Base-by-base conservation (phyloP, 192 early-diverging fungal species). In the Linnemannia zychae region DNA sequence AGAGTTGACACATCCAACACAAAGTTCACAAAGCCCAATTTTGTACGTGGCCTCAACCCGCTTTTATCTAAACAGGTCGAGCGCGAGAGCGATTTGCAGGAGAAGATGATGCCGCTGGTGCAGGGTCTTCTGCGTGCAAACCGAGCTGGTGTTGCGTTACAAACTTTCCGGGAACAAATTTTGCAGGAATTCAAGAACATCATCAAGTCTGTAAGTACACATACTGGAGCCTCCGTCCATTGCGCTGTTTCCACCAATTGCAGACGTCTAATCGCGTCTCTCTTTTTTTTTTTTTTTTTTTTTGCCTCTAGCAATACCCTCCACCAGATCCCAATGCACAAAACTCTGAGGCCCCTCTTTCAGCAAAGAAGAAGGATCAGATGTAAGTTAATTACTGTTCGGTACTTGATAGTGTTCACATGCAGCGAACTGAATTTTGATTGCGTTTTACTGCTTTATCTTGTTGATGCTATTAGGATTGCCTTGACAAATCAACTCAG, bases 91-190 rank as follows among this genome's bases (percentile, higher is more conserved):
- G 82, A 84, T 47, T 76, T 95, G 28, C 88, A 88, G 73, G 73
- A 87, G 24, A 88, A 90, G 74, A 90, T 99, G 69, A 78, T 88
- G 44, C 96, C 98, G 6, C 85, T 97, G 70, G 86, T 97, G 0
- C 90, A 93, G 65, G 97, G 97, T 9, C 80, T 99, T 49, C 85
- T 97, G 33, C 89, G 94, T 16, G 95, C 96, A 12, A 93, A 95
- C 52, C 87, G 91, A 44, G 82, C 98, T 9, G 90, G 79, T 37
- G 77, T 76, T 44, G 92, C 95, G 15, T 78, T 99, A 47, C 94
- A 96, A 76, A 73, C 87, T 1, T 98, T 96, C 81, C 91, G 94
- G n/a, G 96, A 97, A 12, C 81, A 88, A 22, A 85, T 98, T 40
- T 87, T 96, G 77, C 82, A 91, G 2, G 95, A 97, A 77, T 88